These are phyloP conservation scores for Pyrenochaeta sp. DNA, from an alignment of 2,329 filamentous ascomycete genomes.

Conservation along the genomic window DNA sequence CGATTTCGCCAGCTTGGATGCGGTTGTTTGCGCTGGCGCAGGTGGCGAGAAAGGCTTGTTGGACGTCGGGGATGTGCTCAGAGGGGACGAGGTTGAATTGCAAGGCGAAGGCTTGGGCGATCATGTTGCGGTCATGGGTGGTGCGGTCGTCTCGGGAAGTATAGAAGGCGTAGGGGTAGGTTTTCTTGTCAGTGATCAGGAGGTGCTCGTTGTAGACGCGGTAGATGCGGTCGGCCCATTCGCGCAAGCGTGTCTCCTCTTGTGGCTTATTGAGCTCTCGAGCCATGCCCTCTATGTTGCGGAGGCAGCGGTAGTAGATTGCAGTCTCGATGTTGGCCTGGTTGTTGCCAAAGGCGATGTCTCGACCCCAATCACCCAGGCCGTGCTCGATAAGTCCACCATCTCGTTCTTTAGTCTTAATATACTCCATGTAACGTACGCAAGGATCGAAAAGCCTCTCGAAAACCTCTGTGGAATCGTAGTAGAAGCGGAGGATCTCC, in stretches of 20 bases:
- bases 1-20: conserved; percentile 53
- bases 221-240: conserved; percentile 31
- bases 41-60: conserved; percentile 36
- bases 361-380: conserved; percentile 54
- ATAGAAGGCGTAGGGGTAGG: conserved; percentile 49
- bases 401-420: conserved; percentile 48
- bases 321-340: conserved; percentile 57
- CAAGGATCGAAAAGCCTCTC: conserved; percentile 49
- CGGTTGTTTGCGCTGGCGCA: conserved; percentile 33
- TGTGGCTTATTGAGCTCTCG: conserved; percentile 16
- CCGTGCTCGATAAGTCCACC: conserved; percentile 55
- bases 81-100: conserved; percentile 44
- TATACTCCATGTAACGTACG: conserved; percentile 53
- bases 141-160: conserved; percentile 46
- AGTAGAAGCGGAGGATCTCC: conserved; percentile 51
- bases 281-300: conserved; percentile 48
- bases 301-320: conserved; percentile 53
- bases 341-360: conserved; percentile 54
- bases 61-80: conserved; percentile 31
- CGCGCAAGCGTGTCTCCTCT: conserved; percentile 18
- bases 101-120: conserved; percentile 50
- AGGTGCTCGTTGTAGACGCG: conserved; percentile 27
- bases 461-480: conserved; percentile 50
- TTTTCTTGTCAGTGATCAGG: conserved; percentile 28
- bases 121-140: conserved; percentile 47